A percentile compares a stretch with the other conserved stretches of the same genome.
These are phyloP conservation scores for Firmiana major DNA, from an alignment of 345 rosid genomes.

Conservation along the genomic window DNA sequence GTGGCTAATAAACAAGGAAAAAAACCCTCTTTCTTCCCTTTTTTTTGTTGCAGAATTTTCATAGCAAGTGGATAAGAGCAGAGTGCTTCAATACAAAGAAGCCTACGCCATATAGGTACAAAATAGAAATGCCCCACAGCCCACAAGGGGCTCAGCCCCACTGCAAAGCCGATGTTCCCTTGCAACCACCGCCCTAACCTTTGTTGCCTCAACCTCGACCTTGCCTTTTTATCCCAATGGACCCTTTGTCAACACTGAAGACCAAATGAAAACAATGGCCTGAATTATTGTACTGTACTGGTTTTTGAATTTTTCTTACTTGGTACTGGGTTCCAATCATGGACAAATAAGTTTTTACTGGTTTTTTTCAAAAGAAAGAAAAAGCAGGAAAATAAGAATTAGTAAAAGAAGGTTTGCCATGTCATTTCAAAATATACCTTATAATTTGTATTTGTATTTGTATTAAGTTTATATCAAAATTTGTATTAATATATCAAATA, in stretches of 20 bases:
- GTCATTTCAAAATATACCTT: not conserved
- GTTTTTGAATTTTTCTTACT: too few relatives aligned
- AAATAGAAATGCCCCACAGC: not conserved
- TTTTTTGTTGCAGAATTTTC: constrained; percentile 7
- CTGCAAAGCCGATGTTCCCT: not conserved
- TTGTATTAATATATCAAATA: too few relatives aligned
- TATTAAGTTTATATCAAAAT: too few relatives aligned
- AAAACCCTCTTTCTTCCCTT: not conserved
- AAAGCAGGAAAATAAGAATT: not conserved
- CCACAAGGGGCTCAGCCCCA: not conserved
- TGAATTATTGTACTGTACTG: not conserved
- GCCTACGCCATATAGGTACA: not conserved
- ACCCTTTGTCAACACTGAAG: not conserved
- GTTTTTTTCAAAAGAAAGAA: not conserved
- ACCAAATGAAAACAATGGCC: not conserved
- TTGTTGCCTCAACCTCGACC: not conserved
- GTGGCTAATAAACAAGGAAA: not conserved
- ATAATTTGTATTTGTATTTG: too few relatives aligned
- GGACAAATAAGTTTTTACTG: not conserved
- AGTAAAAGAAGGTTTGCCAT: not conserved
- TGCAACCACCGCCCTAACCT: not conserved
- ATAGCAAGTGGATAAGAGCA: not conserved
- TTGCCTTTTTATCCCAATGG: not conserved
- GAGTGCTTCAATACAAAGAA: constrained; percentile 4
- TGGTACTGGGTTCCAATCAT: not conserved